A percentile compares a stretch with the other conserved stretches of the same genome.
phyloP scores from a whole-genome alignment of 192 early-diverging fungal species.

The Umbelopsis isabellina region DNA sequence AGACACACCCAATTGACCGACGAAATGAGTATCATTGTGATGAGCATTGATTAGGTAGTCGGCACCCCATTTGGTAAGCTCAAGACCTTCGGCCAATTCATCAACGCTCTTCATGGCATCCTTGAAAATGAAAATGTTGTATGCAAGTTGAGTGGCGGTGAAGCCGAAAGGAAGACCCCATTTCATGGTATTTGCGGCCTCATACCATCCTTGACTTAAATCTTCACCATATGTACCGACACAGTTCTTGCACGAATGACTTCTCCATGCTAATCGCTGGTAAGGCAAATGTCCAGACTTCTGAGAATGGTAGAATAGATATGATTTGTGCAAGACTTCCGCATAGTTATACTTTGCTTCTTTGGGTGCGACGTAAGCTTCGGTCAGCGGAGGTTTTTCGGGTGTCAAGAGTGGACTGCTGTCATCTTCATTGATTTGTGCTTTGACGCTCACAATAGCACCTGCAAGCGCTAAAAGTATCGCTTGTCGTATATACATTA shows the following conservation, averaged over 20 bases:
- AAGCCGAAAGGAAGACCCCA: slow-evolving; percentile 56
- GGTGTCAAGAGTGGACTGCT: slow-evolving; percentile 40
- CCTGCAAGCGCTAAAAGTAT: slow-evolving; percentile 13
- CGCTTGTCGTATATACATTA: slow-evolving; percentile 11
- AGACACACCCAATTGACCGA: slow-evolving; percentile 45
- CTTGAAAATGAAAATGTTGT: slow-evolving; percentile 49
- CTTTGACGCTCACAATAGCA: neutral
- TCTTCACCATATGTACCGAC: slow-evolving; percentile 56
- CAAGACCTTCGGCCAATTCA: slow-evolving; percentile 44
- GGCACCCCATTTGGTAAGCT: slow-evolving; percentile 42
- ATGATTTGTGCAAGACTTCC: slow-evolving; percentile 55
- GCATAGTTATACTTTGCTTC: slow-evolving; percentile 55
- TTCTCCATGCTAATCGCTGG: slow-evolving; percentile 57
- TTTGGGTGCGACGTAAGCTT: slow-evolving; percentile 43
- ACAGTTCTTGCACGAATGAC: slow-evolving; percentile 55
- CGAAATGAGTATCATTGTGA: slow-evolving; percentile 51
- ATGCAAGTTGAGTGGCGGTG: slow-evolving; percentile 50
- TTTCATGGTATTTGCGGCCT: slow-evolving; percentile 64
- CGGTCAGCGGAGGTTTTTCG: slow-evolving; percentile 32
- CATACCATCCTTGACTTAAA: slow-evolving; percentile 56
- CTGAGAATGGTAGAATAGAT: slow-evolving; percentile 56
- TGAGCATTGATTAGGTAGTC: slow-evolving; percentile 63
- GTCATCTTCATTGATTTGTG: slow-evolving; percentile 7
- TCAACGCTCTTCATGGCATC: slow-evolving; percentile 46
- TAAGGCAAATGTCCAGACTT: slow-evolving; percentile 52